These are phyloP conservation scores for Teratosphaeria zuluensis DNA, from an alignment of 2,329 filamentous ascomycete genomes.

Conservation along the genomic window DNA sequence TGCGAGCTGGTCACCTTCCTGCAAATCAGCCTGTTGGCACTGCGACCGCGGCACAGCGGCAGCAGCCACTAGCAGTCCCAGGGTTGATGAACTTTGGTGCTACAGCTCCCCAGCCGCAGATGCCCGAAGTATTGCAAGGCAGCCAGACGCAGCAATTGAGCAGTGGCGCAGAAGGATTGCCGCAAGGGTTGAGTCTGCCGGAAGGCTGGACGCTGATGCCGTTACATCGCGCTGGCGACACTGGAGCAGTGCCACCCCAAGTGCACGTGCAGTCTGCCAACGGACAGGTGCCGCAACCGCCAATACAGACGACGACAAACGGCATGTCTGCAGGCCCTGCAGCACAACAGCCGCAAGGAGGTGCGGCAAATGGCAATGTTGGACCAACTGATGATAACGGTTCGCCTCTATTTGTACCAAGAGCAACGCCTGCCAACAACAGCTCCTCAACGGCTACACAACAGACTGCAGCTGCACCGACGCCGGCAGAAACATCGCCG, in stretches of 20 bases:
- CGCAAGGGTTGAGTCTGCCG: constrained; percentile 42
- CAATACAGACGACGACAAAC: constrained; percentile 7
- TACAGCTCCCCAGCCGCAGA: constrained; percentile 13
- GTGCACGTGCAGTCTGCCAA: background rate
- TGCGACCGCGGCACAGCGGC: constrained; percentile 6
- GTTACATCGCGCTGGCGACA: constrained; percentile 26
- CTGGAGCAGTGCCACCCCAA: constrained; percentile 1
- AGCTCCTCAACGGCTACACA: background rate
- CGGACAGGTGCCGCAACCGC: background rate
- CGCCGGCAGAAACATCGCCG: background rate
- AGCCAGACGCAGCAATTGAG: constrained; percentile 23
- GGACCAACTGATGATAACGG: constrained; percentile 20
- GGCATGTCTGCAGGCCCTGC: background rate
- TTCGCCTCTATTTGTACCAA: constrained; percentile 21
- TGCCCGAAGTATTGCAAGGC: constrained; percentile 12
- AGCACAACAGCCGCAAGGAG: background rate
- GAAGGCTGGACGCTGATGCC: constrained; percentile 44
- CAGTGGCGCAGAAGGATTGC: constrained; percentile 38
- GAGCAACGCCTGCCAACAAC: background rate
- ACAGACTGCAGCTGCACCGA: background rate
- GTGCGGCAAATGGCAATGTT: background rate
- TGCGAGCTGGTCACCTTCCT: constrained; percentile 39
- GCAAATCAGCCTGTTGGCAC: constrained; percentile 11
- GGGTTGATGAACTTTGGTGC: background rate
- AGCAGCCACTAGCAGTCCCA: constrained; percentile 5